A percentile compares a stretch with the other conserved stretches of the same genome.
phyloP scores from a whole-genome alignment of 345 rosid species.

The Hibiscus syriacus region DNA sequence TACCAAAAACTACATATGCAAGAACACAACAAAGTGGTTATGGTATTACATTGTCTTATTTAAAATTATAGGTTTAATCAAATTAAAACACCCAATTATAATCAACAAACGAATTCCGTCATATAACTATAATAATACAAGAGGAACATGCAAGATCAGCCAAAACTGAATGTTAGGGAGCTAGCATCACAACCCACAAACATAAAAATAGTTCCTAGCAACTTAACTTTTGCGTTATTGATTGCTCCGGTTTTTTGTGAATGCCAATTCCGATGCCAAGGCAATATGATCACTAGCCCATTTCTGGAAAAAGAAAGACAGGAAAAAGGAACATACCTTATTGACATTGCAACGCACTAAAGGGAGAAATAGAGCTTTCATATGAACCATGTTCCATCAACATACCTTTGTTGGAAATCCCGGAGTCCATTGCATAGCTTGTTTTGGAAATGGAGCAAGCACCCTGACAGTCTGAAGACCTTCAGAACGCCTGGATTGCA shows the following conservation, averaged over 20 bases:
- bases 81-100: not conserved
- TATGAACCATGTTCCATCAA: not conserved
- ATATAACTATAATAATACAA: not conserved
- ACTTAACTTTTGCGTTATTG: constrained; percentile 9
- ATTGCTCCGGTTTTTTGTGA: constrained; percentile 21
- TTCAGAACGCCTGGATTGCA: constrained; percentile 62
- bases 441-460: constrained; percentile 85
- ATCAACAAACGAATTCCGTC: too few relatives aligned
- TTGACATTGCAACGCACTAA: not conserved
- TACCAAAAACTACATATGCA: too few relatives aligned
- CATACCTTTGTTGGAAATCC: constrained; percentile 94
- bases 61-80: not conserved
- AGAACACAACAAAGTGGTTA: not conserved
- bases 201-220: not conserved
- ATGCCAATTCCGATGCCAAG: constrained; percentile 72
- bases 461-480: constrained; percentile 77
- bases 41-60: not conserved
- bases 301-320: constrained; percentile 45
- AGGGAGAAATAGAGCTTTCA: not conserved
- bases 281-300: constrained; percentile 99
- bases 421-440: constrained; percentile 75
- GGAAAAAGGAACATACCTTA: too few relatives aligned
- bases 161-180: too few relatives aligned
- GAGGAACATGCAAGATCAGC: not conserved
- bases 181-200: not conserved